Evolutionary conservation across 1,284 basidiomycete species (phyloP).

Genomic region (Sanghuangporus baumii): DNA sequence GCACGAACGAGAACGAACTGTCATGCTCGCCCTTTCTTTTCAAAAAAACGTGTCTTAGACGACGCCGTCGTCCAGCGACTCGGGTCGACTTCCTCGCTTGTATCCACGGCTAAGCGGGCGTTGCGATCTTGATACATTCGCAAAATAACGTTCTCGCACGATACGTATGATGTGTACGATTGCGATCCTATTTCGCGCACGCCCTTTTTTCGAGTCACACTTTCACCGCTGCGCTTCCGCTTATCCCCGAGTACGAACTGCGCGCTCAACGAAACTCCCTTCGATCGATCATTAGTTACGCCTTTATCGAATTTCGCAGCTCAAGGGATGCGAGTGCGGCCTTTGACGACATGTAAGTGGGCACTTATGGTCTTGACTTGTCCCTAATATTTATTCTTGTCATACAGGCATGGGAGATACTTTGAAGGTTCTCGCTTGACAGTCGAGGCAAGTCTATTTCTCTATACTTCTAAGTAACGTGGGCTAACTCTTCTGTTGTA

Average conservation of each 20-base stretch:
- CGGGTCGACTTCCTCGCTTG: background rate
- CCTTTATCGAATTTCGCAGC: constrained; percentile 86
- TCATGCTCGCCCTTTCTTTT: background rate
- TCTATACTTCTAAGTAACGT: background rate
- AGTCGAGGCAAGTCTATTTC: constrained; percentile 54
- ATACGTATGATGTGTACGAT: background rate
- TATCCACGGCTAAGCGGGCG: background rate
- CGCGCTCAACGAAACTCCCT: constrained; percentile 60
- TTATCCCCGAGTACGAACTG: constrained; percentile 31
- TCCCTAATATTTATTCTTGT: constrained; percentile 12
- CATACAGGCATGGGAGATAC: constrained; percentile 69
- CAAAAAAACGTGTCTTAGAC: background rate
- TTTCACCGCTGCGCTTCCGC: constrained; percentile 34
- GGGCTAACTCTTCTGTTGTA: constrained; percentile 27
- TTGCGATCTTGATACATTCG: background rate
- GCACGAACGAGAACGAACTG: constrained; percentile 17
- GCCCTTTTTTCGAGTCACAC: constrained; percentile 14
- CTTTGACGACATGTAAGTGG: constrained; percentile 81
- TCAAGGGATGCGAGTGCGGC: constrained; percentile 84
- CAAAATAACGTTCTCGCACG: background rate
- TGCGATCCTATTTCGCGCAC: constrained; percentile 13
- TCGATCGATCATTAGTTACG: constrained; percentile 63
- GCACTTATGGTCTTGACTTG: background rate
- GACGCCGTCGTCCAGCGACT: background rate
- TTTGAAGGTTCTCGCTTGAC: constrained; percentile 81